Evolutionary conservation across 2,329 filamentous ascomycete species (phyloP), one percentile per base, ranked within the genome.

Genomic region (Blumeriella jaapii): DNA sequence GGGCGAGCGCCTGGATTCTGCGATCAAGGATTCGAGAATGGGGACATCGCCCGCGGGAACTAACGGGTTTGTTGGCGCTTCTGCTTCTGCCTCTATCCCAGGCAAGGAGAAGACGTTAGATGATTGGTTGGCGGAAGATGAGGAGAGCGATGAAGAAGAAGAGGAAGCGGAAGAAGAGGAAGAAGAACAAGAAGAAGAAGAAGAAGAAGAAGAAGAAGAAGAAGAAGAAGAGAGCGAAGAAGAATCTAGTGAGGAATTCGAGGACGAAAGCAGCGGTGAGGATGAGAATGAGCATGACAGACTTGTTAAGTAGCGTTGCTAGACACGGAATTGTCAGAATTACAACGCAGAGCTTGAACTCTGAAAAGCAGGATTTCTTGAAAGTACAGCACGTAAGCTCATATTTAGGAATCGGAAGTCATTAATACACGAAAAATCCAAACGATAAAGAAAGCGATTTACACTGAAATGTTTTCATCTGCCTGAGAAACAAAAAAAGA

Each of bases 101-200:
- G 47, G 36, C 9, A 56, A 50, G 33, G 74, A 74, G 25, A 94
- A 93, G 69, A 84, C 79, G 13, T 62, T 98, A 43, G 86, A 96
- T 61, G 85, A 94, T 56, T 96, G 91, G 87, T 65, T 96, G 38
- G 85, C 71, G 5, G 64, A 67, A 5, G 69, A 69, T 2, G 63
- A 67, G 5, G 64, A 67, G 2, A 63, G 65, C 1, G 50, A 54
- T 22, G 48, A 48, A 15, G 45, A 50, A 25, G 40, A 37, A n/a
- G 31, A 26, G n/a, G 48, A 48, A 15, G 45, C 48, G 20, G 40
- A 38, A 12, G 31, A 27, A n/a, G 22, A 24, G 10, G 31, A 37
- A 59, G 44, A 41, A 16, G 47, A 47, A 16, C 31, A 40, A 8
- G 39, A 44, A 24, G 3, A 9, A 10, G 22, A 24, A 4, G 22